Conservation (phyloP, 805 yeast species). For the Hanseniaspora jakobsenii region DNA sequence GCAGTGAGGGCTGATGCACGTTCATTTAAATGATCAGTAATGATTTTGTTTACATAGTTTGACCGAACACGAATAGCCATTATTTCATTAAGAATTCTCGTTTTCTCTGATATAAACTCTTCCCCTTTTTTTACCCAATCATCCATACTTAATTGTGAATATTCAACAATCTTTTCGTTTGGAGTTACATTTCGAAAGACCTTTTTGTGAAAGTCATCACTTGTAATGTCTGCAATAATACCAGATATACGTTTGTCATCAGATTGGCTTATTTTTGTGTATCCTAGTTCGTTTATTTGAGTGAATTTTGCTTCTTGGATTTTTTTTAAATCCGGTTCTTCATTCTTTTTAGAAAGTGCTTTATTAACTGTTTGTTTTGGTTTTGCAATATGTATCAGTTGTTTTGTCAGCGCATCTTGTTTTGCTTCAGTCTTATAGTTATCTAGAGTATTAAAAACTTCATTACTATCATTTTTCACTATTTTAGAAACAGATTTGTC, state of each 20-base stretch:
- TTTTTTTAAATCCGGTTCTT: neutral
- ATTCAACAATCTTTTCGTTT: slow-evolving; percentile 20
- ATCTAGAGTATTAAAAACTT: neutral
- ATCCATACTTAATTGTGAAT: slow-evolving; percentile 22
- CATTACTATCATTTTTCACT: neutral
- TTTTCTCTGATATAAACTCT: slow-evolving; percentile 27
- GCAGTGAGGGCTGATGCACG: slow-evolving; percentile 28
- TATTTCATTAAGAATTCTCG: slow-evolving; percentile 27
- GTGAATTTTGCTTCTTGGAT: neutral
- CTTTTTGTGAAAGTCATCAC: slow-evolving; percentile 16
- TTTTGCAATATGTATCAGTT: no score
- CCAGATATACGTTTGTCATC: neutral
- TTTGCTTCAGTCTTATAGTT: neutral
- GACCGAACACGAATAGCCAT: slow-evolving; percentile 32
- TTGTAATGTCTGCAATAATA: neutral
- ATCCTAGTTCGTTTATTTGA: neutral
- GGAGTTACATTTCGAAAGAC: slow-evolving; percentile 20
- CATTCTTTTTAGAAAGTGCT: neutral
- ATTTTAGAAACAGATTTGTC: no score
- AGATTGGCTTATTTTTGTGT: neutral
- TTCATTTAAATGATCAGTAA: slow-evolving; percentile 31
- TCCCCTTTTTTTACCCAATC: slow-evolving; percentile 34
- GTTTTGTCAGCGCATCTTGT: no score
- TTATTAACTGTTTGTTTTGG: neutral
- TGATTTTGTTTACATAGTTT: slow-evolving; percentile 30